phyloP scores from a whole-genome alignment of 164 flowering plant species.

The Protea cynaroides region DNA sequence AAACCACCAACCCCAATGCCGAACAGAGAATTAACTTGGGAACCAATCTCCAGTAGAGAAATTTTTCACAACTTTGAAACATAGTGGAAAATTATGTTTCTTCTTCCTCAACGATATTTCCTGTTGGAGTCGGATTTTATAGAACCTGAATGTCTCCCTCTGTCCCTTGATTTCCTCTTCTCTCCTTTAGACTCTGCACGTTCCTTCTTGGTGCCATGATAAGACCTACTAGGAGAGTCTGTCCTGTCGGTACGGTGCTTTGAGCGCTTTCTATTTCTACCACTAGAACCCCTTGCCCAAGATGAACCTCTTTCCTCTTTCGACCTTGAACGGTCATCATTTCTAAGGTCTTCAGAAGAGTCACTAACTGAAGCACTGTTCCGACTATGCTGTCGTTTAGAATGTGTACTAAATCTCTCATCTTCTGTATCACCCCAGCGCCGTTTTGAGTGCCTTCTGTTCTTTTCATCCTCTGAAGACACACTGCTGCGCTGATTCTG shows the following conservation, averaged over 20 bases:
- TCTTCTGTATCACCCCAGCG: too few relatives aligned
- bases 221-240: slow-evolving; percentile 36
- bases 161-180: slow-evolving; percentile 26
- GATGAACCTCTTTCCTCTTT: slow-evolving; percentile 39
- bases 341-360: slow-evolving; percentile 35
- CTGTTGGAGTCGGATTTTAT: slow-evolving; percentile 5
- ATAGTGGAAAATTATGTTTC: neutral
- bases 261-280: slow-evolving; percentile 53
- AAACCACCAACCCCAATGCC: neutral
- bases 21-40: neutral
- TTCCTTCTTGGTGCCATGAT: slow-evolving; percentile 26
- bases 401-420: slow-evolving; percentile 3
- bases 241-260: slow-evolving; percentile 36
- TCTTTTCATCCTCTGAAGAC: slow-evolving; percentile 21
- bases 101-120: slow-evolving; percentile 5
- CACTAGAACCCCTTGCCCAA: slow-evolving; percentile 43
- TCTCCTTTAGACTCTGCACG: slow-evolving; percentile 30
- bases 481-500: slow-evolving; percentile 1
- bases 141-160: slow-evolving; percentile 8
- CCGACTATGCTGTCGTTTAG: slow-evolving; percentile 11
- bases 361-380: slow-evolving; percentile 37
- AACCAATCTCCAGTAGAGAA: neutral
- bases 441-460: neutral
- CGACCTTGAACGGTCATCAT: slow-evolving; percentile 34
- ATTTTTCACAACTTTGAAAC: neutral